These are phyloP conservation scores for Ziziphus jujuba DNA, from an alignment of 306 rosid species.

Conservation along the genomic window DNA sequence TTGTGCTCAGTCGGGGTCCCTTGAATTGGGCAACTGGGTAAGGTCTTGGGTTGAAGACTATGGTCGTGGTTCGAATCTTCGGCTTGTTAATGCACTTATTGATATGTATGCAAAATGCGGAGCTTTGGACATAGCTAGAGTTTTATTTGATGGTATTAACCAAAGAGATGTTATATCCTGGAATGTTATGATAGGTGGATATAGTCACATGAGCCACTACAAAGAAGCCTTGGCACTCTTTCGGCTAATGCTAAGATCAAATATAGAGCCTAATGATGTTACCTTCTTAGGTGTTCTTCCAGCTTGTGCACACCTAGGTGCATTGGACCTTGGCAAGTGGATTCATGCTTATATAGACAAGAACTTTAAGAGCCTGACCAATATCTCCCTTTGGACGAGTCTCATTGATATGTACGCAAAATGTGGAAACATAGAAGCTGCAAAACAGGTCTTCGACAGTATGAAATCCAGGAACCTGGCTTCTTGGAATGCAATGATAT, in stretches of 20 bases:
- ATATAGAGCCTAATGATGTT: constrained; percentile 66
- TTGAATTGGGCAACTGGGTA: constrained; percentile 61
- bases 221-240: constrained; percentile 68
- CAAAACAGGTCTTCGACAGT: constrained; percentile 63
- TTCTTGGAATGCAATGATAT: constrained; percentile 86
- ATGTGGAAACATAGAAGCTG: constrained; percentile 66
- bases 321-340: constrained; percentile 89
- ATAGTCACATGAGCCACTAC: constrained; percentile 41
- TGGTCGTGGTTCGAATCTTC: constrained; percentile 49
- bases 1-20: constrained; percentile 58
- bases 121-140: constrained; percentile 51
- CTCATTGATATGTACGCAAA: constrained; percentile 80
- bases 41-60: constrained; percentile 54
- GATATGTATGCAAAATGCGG: constrained; percentile 87
- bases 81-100: constrained; percentile 57
- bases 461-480: constrained; percentile 53
- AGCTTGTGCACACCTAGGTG: constrained; percentile 78
- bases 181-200: constrained; percentile 87
- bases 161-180: constrained; percentile 74
- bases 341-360: constrained; percentile 72
- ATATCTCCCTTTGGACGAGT: constrained; percentile 64
- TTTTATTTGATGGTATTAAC: constrained; percentile 59
- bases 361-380: constrained; percentile 37
- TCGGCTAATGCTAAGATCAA: constrained; percentile 57
- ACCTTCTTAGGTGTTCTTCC: constrained; percentile 78